phyloP scores from a whole-genome alignment of 768 basidiomycete genomes.

The Dacryopinax primogenitus region DNA sequence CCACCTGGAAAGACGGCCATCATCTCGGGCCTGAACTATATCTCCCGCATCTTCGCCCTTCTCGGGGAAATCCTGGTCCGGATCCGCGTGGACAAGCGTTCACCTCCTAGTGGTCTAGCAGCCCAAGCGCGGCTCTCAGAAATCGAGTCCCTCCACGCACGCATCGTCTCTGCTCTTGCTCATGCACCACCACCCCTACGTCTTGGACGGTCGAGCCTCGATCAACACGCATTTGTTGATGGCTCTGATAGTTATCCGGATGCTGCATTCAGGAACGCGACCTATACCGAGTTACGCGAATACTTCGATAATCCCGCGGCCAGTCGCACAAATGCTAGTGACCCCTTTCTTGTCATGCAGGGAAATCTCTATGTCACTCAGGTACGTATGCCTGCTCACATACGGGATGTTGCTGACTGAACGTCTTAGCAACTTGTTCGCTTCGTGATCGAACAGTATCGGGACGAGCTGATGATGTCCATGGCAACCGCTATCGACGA shows the following conservation, averaged over 20 bases:
- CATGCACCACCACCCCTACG: constrained; percentile 66
- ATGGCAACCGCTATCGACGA: constrained; percentile 56
- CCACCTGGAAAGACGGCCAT: constrained; percentile 77
- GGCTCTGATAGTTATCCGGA: constrained; percentile 12
- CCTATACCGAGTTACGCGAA: constrained; percentile 77
- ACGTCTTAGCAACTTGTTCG: constrained; percentile 70
- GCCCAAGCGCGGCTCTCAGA: constrained; percentile 75
- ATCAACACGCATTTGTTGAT: not conserved
- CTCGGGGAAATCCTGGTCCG: constrained; percentile 78
- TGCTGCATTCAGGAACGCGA: constrained; percentile 64
- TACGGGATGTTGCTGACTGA: constrained; percentile 5
- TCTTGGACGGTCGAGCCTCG: constrained; percentile 25
- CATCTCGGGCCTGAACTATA: constrained; percentile 78
- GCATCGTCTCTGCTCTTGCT: constrained; percentile 58
- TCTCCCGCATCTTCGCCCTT: constrained; percentile 70
- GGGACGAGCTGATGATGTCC: constrained; percentile 64
- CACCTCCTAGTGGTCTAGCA: constrained; percentile 73
- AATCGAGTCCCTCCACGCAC: constrained; percentile 62
- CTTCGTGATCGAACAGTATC: constrained; percentile 84
- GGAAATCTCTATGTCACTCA: constrained; percentile 88
- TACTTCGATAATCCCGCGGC: constrained; percentile 88
- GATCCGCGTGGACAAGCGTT: constrained; percentile 75
- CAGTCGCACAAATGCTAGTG: constrained; percentile 68
- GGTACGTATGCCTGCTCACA: constrained; percentile 32
- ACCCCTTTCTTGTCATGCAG: constrained; percentile 85